phyloP scores from a whole-genome alignment of 352 stramenopile species.

The Phytophthora rubi region DNA sequence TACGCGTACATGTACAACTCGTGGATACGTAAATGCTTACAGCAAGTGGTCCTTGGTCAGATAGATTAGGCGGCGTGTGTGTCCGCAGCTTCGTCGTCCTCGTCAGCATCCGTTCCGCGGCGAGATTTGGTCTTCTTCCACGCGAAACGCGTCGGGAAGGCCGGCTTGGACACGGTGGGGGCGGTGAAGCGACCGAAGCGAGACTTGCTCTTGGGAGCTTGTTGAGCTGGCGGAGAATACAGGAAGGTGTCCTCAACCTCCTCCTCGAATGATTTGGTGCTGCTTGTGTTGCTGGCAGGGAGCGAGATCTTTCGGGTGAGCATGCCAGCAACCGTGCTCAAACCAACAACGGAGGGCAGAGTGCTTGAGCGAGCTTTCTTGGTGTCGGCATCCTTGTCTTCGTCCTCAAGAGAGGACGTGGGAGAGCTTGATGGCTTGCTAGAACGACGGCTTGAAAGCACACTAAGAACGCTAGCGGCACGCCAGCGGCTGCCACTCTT shows the following conservation, averaged over 20 bases:
- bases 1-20: background rate
- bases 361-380: constrained; percentile 37
- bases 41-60: constrained; percentile 18
- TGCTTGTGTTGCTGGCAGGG: constrained; percentile 33
- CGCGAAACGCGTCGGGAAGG: constrained; percentile 55
- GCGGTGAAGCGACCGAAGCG: constrained; percentile 56
- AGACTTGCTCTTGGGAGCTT: constrained; percentile 47
- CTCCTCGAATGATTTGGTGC: constrained; percentile 32
- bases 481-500: constrained; percentile 48
- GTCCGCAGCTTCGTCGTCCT: constrained; percentile 15
- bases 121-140: constrained; percentile 55
- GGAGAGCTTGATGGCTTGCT: constrained; percentile 43
- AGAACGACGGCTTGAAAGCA: constrained; percentile 46
- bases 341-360: constrained; percentile 28
- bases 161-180: constrained; percentile 39
- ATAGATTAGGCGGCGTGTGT: constrained; percentile 30
- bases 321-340: constrained; percentile 40
- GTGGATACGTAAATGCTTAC: constrained; percentile 26
- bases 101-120: constrained; percentile 25
- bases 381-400: constrained; percentile 30
- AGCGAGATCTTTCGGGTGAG: constrained; percentile 40
- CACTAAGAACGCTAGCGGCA: constrained; percentile 49
- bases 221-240: constrained; percentile 39
- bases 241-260: constrained; percentile 47
- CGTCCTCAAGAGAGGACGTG: constrained; percentile 37